A percentile compares a stretch with the other conserved stretches of the same genome.
These are phyloP conservation scores for Acanthamoeba sp. DNA, from an alignment of 208 protist genomes.

Conservation along the genomic window DNA sequence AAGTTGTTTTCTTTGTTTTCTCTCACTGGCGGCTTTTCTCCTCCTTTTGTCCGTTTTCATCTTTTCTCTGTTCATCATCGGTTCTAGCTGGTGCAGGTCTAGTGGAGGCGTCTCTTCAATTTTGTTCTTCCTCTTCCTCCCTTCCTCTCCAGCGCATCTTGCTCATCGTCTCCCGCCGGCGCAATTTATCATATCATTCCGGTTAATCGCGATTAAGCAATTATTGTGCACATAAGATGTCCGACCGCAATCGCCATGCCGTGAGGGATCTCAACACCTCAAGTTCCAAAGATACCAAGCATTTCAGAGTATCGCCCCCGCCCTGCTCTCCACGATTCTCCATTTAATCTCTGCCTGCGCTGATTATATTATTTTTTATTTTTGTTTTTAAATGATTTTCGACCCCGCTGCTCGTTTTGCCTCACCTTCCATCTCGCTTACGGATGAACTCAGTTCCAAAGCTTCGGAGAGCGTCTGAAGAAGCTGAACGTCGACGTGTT, in stretches of 20 bases:
- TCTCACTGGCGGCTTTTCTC: neutral
- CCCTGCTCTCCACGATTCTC: neutral
- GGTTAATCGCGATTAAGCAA: too few relatives aligned
- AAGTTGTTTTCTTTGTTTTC: constrained; percentile 24
- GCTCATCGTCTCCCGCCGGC: neutral
- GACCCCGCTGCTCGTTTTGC: neutral
- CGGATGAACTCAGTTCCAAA: constrained; percentile 42
- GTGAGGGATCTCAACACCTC: neutral
- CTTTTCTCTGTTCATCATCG: neutral
- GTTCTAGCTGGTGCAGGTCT: neutral
- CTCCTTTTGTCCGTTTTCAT: neutral
- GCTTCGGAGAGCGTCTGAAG: constrained; percentile 72
- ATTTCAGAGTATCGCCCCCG: neutral
- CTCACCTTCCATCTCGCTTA: neutral
- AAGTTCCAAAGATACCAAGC: constrained; percentile 9
- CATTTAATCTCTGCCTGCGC: neutral
- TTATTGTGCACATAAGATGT: constrained; percentile 24
- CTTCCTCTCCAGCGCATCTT: neutral
- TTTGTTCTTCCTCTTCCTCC: neutral
- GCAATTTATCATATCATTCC: neutral
- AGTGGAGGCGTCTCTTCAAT: neutral
- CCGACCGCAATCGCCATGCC: constrained; percentile 20
- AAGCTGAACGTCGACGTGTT: constrained; percentile 75
- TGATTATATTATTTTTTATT: neutral
- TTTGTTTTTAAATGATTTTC: neutral